A percentile compares a stretch with the other conserved stretches of the same genome.
These are phyloP conservation scores for Pyricularia sp. DNA, from an alignment of 2,329 filamentous ascomycete species.

Conservation along the genomic window DNA sequence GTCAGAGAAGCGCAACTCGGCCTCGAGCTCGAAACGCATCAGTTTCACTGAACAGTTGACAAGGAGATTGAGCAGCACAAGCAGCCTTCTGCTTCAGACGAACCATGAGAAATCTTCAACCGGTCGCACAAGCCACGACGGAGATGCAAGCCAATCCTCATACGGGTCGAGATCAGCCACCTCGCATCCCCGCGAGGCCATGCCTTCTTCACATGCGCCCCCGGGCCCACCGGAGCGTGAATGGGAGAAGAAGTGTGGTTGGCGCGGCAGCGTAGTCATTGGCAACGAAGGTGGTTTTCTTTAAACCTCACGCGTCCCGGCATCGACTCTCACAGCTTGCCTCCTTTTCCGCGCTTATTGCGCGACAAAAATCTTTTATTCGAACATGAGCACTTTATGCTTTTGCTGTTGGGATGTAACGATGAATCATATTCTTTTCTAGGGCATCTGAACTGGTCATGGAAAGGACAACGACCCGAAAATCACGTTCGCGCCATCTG, in stretches of 20 bases:
- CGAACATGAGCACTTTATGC: background rate
- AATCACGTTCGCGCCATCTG: background rate
- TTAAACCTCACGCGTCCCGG: slow-evolving; percentile 19
- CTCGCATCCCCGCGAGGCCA: slow-evolving; percentile 10
- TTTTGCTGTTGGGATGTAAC: background rate
- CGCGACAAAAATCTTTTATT: too few species aligned
- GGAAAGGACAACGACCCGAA: background rate
- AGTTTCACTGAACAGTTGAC: slow-evolving; percentile 51
- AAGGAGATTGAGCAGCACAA: slow-evolving; percentile 50
- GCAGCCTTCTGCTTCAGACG: slow-evolving; percentile 48
- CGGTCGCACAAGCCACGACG: slow-evolving; percentile 22
- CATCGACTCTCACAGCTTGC: background rate
- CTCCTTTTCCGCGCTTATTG: background rate
- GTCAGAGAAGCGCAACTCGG: slow-evolving; percentile 41
- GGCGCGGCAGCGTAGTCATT: slow-evolving; percentile 48
- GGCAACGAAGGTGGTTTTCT: slow-evolving; percentile 45
- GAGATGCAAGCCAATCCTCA: slow-evolving; percentile 13
- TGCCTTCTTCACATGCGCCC: slow-evolving; percentile 20
- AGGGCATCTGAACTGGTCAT: background rate
- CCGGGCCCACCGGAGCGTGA: slow-evolving; percentile 25
- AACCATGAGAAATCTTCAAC: slow-evolving; percentile 31
- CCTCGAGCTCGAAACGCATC: slow-evolving; percentile 45
- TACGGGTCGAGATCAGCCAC: background rate
- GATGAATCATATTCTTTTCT: background rate
- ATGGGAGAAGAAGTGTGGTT: slow-evolving; percentile 32